Evolutionary conservation across 2,329 filamentous ascomycete species (phyloP), one percentile per base, ranked within the genome.

Genomic region (Fusarium equiseti): DNA sequence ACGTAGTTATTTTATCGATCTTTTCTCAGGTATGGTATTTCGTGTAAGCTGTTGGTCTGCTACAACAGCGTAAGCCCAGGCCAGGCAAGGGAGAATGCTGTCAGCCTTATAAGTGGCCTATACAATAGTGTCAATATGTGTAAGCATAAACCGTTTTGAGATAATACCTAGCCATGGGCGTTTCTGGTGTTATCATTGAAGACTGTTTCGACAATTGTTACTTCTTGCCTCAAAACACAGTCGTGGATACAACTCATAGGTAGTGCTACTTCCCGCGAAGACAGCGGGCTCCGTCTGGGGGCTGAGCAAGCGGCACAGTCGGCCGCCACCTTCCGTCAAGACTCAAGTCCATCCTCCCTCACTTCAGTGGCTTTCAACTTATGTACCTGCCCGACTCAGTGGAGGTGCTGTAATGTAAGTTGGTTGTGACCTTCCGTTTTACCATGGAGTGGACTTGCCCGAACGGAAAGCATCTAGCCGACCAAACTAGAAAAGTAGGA

Each of bases 281-380:
- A 31, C 26, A 48, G 12, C 45, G 27, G 18, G 8, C 12, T 53
- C 53, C 50, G n/a, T 8, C 44, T 61, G 38, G 38, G 40, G 58
- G 55, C 59, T 58, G 61, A 45, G 45, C 59, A 52, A 56, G 64
- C 68, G 68, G 68, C 68, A 48, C 68, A 56, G 63, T 32, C 68
- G 44, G 16, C 63, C 63, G 63, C 65, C 54, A 70, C 68, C 51
- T 55, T 49, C 40, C 32, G 15, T 35, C 29, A 35, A 35, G 32
- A 35, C 32, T 35, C 32, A n/a, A 38, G 35, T 38, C 18, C 35
- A 38, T 38, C 18, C 35, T 38, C 35, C 35, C 35, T 38, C 35
- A 38, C 46, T 44, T 40, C 63, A 70, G 53, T 68, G 67, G 66
- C 48, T 61, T 59, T 50, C 53, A 48, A 44, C 60, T 31, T 56